These are phyloP conservation scores for Massarina eburnea DNA, from an alignment of 2,329 filamentous ascomycete species.

Conservation along the genomic window DNA sequence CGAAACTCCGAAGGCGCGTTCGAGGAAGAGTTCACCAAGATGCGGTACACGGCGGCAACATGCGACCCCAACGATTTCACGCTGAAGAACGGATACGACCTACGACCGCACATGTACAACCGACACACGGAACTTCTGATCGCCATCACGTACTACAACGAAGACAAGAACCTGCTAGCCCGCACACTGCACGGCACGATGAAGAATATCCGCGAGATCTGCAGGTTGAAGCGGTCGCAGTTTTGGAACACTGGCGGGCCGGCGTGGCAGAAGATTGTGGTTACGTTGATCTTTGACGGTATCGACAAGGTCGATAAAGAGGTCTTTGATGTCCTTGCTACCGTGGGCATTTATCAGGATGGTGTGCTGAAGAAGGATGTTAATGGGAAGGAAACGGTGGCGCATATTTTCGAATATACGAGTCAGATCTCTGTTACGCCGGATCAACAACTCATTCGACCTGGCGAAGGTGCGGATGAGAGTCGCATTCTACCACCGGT, in stretches of 20 bases:
- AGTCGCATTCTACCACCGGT: constrained; percentile 86
- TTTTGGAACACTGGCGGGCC: constrained; percentile 99
- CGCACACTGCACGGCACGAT: constrained; percentile 96
- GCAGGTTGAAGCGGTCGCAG: constrained; percentile 97
- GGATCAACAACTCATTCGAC: constrained; percentile 95
- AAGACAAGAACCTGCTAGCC: constrained; percentile 90
- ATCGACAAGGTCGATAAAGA: constrained; percentile 98
- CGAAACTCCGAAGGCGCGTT: constrained; percentile 78
- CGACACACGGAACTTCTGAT: constrained; percentile 95
- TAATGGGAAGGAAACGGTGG: constrained; percentile 92
- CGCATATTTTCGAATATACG: constrained; percentile 98
- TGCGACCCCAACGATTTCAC: constrained; percentile 99
- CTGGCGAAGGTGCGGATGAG: constrained; percentile 81
- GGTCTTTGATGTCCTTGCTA: constrained; percentile 87
- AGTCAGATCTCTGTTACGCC: constrained; percentile 95
- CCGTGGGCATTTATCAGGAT: constrained; percentile 94
- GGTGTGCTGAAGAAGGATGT: constrained; percentile 99
- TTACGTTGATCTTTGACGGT: constrained; percentile 95
- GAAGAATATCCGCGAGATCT: constrained; percentile 98
- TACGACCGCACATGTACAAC: constrained; percentile 98
- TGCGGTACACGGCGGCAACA: constrained; percentile 98
- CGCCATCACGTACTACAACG: constrained; percentile 98
- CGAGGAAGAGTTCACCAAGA: constrained; percentile 95
- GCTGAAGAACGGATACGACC: constrained; percentile 97
- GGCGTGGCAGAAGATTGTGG: constrained; percentile 99